Conservation (phyloP, 2,329 filamentous ascomycete genomes). For the Sclerotinia sclerotiorum region DNA sequence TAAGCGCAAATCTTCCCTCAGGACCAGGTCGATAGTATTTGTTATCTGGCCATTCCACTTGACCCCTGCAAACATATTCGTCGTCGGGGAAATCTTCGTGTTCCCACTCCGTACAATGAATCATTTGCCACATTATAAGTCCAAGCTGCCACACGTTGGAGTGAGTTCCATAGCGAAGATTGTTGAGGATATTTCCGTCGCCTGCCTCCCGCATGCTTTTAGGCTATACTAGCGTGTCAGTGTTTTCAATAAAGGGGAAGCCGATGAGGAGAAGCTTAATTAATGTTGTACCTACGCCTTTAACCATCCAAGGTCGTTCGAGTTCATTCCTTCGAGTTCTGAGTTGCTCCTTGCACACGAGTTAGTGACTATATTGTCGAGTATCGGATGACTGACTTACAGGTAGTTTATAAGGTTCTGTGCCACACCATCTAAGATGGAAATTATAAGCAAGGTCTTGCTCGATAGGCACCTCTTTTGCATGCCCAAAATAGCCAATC, state of each 20-base stretch:
- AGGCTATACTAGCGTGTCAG: background rate
- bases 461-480: background rate
- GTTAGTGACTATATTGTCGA: background rate
- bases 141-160: constrained; percentile 17
- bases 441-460: background rate
- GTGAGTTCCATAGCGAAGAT: constrained; percentile 6
- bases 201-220: background rate
- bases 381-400: background rate
- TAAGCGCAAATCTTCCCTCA: background rate
- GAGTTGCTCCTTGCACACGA: constrained; percentile 9
- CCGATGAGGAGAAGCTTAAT: too few relatives aligned
- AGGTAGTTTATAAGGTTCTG: constrained; percentile 1
- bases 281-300: background rate
- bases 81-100: background rate
- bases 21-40: fast-evolving
- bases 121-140: constrained; percentile 4
- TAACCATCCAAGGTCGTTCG: constrained; percentile 17
- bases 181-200: constrained; percentile 13
- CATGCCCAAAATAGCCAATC: constrained; percentile 7
- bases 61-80: background rate
- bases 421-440: background rate
- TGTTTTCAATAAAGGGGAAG: background rate
- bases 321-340: background rate
- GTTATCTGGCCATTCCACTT: background rate
- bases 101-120: background rate